Base-by-base conservation (phyloP, 768 basidiomycete genomes). In the Rhodotorula kratochvilovae region DNA sequence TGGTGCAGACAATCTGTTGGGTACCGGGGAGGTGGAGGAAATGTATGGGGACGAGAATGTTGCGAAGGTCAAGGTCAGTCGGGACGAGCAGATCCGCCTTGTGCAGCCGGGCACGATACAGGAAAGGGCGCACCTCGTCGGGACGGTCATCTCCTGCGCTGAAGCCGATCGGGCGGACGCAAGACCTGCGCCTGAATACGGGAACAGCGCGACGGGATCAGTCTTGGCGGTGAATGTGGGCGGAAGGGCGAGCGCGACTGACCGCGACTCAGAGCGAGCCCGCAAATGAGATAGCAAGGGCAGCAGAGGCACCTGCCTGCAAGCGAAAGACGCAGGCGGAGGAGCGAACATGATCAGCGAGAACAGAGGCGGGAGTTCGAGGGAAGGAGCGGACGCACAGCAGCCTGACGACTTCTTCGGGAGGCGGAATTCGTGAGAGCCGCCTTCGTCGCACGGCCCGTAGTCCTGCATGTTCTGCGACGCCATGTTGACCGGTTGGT, bases 261-360 rank as follows among this genome's bases (percentile, higher is more conserved):
- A 63, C 61, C 61, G n/a, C 53, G 36, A 6, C 36, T 39, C 5
- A 51, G 50, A 0, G 61, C 61, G 61, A 50, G 39, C 25, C 50
- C 53, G 35, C 39, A 63, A 35, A 63, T n/a, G 29, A 36, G 36
- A 35, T 51, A 63, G 36, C 61, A 63, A 1, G 61, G 61, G 21
- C 61, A 63, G 61, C 61, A 63, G 36, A 51, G 25, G 50, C 61
- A 63, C 50, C 53, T 63, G 35, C 61, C 48, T 53, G 50, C 36
- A 23, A 5, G 5, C 16, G 31, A 10, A 23, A 21, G 54, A 21
- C 6, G 33, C 29, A 16, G 31, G 31, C 19, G 25, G 25, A 27
- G 31, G 23, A 17, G 31, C 17, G 29, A 46, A 5, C n/a, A 33
- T 11, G 43, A 23, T 48, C 48, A 51, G 60, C 17, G 29, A 33